phyloP scores from a whole-genome alignment of 2,329 filamentous ascomycete species.

The Fusarium zealandicum region DNA sequence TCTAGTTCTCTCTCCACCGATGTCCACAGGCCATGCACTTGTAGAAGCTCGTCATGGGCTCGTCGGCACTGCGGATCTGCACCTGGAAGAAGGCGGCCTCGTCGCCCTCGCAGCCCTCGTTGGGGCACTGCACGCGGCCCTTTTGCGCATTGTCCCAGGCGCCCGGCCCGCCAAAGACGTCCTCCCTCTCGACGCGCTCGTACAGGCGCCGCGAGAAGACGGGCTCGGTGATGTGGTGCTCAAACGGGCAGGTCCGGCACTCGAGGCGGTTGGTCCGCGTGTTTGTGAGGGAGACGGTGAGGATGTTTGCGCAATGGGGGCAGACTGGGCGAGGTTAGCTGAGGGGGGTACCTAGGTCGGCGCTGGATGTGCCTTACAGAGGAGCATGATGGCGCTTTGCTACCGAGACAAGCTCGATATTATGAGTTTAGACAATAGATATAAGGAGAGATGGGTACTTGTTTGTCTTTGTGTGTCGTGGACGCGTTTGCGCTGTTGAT shows the following conservation, averaged over 20 bases:
- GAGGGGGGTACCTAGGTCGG: conserved; percentile 20
- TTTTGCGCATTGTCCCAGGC: conserved; percentile 94
- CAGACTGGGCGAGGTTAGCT: conserved; percentile 65
- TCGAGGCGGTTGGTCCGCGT: conserved; percentile 81
- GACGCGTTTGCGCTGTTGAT: background rate
- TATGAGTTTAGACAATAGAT: too few relatives aligned
- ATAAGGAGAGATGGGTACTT: background rate
- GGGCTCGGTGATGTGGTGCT: conserved; percentile 79
- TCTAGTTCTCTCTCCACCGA: conserved; percentile 71
- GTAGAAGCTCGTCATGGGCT: conserved; percentile 97
- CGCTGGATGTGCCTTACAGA: conserved; percentile 59
- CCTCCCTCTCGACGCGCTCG: conserved; percentile 86
- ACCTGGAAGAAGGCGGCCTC: conserved; percentile 95
- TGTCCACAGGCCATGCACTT: conserved; percentile 77
- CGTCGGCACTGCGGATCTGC: conserved; percentile 96
- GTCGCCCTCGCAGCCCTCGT: conserved; percentile 78
- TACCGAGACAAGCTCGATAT: background rate
- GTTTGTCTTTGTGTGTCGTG: background rate
- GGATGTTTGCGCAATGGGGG: conserved; percentile 82
- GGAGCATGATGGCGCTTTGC: conserved; percentile 60
- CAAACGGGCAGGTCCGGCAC: conserved; percentile 94
- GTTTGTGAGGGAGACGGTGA: conserved; percentile 71
- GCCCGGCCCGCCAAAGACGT: conserved; percentile 85
- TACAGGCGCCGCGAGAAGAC: conserved; percentile 86
- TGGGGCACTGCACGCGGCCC: conserved; percentile 81